Percentiles rank a stretch among this genome's conserved stretches.
Conservation (phyloP, 225 moss, liverwort and hornwort genomes). For the Ulota crispa region DNA sequence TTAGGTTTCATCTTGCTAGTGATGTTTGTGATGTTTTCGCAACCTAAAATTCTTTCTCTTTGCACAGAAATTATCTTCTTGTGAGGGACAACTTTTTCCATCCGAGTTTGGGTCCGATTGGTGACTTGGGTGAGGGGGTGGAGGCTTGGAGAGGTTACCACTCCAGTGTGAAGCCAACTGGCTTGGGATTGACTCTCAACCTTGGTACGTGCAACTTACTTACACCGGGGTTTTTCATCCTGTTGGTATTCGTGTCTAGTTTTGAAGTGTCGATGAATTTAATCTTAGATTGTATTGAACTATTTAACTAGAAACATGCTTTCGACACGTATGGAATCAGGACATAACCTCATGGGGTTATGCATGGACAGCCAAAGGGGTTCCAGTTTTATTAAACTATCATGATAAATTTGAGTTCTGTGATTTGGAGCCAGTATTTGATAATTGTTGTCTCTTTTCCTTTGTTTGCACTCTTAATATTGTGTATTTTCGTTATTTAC, state of each 20-base stretch:
- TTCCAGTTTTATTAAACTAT: not conserved
- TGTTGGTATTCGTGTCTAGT: not conserved
- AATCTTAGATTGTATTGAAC: not conserved
- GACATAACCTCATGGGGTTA: not conserved
- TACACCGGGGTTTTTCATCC: not conserved
- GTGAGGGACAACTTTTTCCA: conserved; percentile 81
- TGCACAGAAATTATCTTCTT: conserved; percentile 58
- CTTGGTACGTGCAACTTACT: conserved; percentile 43
- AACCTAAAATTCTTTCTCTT: not conserved
- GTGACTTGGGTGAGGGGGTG: conserved; percentile 77
- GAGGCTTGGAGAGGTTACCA: conserved; percentile 86
- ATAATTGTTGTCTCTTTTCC: not conserved
- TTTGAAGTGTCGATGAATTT: not conserved
- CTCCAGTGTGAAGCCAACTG: conserved; percentile 67
- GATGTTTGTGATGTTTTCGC: not conserved
- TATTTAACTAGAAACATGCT: not conserved
- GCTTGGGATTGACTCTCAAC: conserved; percentile 60
- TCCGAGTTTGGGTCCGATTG: conserved; percentile 52
- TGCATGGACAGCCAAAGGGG: not conserved
- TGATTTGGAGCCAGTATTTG: not conserved
- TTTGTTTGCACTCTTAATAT: not conserved
- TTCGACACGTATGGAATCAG: not conserved
- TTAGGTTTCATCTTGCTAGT: not conserved
- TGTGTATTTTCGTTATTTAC: not conserved
- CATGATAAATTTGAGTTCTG: not conserved